Evolutionary conservation across 2,329 filamentous ascomycete genomes (phyloP).

Genomic region (Fusarium praegraminearum): DNA sequence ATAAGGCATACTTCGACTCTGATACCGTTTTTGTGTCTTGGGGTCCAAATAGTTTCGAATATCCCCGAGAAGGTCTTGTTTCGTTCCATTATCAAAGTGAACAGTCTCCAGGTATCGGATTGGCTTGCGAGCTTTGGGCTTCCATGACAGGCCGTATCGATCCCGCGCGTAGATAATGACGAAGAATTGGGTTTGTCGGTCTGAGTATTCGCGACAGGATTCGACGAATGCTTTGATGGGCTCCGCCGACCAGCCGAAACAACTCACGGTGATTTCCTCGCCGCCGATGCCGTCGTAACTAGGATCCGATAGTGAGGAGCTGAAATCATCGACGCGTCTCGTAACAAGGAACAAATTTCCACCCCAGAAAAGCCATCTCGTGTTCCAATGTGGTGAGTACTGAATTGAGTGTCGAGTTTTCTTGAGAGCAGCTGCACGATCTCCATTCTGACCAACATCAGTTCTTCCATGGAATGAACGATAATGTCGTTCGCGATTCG

Average conservation of each 20-base stretch:
- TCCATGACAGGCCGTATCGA: slow-evolving; percentile 61
- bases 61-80: slow-evolving; percentile 61
- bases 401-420: slow-evolving; percentile 57
- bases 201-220: slow-evolving; percentile 61
- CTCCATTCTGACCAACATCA: slow-evolving; percentile 51
- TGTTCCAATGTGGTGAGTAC: slow-evolving; percentile 60
- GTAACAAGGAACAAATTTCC: slow-evolving; percentile 60
- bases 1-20: slow-evolving; percentile 62
- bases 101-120: slow-evolving; percentile 64
- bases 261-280: slow-evolving; percentile 62
- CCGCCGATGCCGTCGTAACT: slow-evolving; percentile 60
- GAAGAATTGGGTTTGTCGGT: slow-evolving; percentile 62
- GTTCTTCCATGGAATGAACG: slow-evolving; percentile 60
- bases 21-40: slow-evolving; percentile 67
- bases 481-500: slow-evolving; percentile 55
- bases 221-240: slow-evolving; percentile 62
- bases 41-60: slow-evolving; percentile 65
- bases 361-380: slow-evolving; percentile 63
- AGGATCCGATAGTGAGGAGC: slow-evolving; percentile 54
- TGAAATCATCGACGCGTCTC: slow-evolving; percentile 56
- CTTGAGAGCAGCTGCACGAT: slow-evolving; percentile 56
- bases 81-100: slow-evolving; percentile 61
- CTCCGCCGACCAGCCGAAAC: slow-evolving; percentile 63
- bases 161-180: slow-evolving; percentile 62
- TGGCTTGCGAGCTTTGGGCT: slow-evolving; percentile 61